These are phyloP conservation scores for Chimonanthus praecox DNA, from an alignment of 164 flowering plant species.

Conservation along the genomic window DNA sequence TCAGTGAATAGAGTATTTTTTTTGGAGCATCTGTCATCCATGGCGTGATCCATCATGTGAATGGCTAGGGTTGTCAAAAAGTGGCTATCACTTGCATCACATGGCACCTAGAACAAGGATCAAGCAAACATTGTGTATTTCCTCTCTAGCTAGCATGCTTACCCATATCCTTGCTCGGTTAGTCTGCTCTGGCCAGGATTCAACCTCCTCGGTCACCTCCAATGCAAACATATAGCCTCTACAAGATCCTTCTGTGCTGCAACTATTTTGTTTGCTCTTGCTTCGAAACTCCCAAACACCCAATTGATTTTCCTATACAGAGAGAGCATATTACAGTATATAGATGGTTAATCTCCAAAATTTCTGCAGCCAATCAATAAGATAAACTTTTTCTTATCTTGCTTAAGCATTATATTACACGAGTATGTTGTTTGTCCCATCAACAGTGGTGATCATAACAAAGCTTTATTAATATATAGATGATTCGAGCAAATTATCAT, in stretches of 20 bases:
- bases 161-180: conserved; percentile 59
- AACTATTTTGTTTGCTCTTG: conserved; percentile 48
- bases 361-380: not conserved
- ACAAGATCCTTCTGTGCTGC: conserved; percentile 55
- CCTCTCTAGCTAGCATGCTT: conserved; percentile 11
- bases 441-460: not conserved
- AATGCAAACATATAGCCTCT: conserved; percentile 66
- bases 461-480: too few relatives aligned
- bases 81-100: not conserved
- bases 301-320: conserved; percentile 34
- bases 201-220: conserved; percentile 66
- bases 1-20: too few relatives aligned
- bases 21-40: not conserved
- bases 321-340: not conserved
- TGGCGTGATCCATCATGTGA: not conserved
- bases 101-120: not conserved
- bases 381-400: not conserved
- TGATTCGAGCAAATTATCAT: too few relatives aligned
- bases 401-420: not conserved
- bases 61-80: not conserved
- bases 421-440: not conserved
- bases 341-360: not conserved
- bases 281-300: conserved; percentile 71
- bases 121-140: not conserved
- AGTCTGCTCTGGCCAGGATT: conserved; percentile 64